phyloP scores from a whole-genome alignment of 2,329 filamentous ascomycete species.

The Graphiopsis chlorocephala region DNA sequence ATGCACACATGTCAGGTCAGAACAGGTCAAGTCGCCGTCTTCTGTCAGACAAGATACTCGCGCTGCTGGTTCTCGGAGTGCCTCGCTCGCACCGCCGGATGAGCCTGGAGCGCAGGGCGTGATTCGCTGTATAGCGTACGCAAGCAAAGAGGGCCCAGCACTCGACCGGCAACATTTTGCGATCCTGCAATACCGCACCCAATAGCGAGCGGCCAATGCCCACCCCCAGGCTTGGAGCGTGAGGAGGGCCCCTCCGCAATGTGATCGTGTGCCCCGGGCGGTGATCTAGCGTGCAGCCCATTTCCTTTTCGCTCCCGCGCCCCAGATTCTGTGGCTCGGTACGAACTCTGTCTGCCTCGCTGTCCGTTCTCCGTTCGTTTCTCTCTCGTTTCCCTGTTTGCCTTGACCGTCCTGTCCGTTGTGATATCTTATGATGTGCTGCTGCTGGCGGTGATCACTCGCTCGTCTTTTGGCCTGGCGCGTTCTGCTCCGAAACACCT shows the following conservation, averaged over 20 bases:
- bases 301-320: constrained; percentile 12
- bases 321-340: constrained; percentile 20
- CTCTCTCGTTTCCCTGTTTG: not conserved
- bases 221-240: constrained; percentile 18
- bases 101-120: not conserved
- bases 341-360: constrained; percentile 2
- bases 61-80: not conserved
- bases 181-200: constrained; percentile 11
- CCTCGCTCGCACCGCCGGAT: constrained; percentile 6
- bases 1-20: not conserved
- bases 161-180: constrained; percentile 17
- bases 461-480: not conserved
- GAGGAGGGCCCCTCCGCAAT: constrained; percentile 22
- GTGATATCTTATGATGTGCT: constrained; percentile 3
- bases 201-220: constrained; percentile 18
- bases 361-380: not conserved
- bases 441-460: constrained; percentile 1
- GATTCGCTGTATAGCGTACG: not conserved
- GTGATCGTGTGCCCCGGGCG: constrained; percentile 25
- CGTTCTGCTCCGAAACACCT: not conserved
- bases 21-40: not conserved
- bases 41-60: not conserved
- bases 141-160: constrained; percentile 12
- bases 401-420: not conserved
- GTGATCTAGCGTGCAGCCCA: constrained; percentile 17